Conservation (phyloP, 2,329 filamentous ascomycete species). For the Hypoxylon sp. region DNA sequence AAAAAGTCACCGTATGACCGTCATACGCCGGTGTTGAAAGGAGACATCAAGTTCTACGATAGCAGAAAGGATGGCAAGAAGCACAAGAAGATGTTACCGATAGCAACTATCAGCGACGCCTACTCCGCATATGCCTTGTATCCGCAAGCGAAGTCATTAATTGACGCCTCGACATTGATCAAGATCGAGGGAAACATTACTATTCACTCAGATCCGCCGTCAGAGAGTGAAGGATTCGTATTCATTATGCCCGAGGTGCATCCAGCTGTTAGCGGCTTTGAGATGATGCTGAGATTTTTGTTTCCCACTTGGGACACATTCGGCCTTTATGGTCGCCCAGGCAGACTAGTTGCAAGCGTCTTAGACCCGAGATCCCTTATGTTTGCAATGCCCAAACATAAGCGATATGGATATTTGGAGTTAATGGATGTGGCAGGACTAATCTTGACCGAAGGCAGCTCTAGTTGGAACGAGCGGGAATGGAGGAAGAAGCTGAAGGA, state of each 20-base stretch:
- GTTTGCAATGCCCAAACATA: slow-evolving; percentile 96
- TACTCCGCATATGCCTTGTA: slow-evolving; percentile 97
- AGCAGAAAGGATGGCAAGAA: slow-evolving; percentile 81
- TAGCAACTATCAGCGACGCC: slow-evolving; percentile 91
- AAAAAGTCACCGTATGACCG: slow-evolving; percentile 87
- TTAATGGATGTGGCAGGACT: slow-evolving; percentile 85
- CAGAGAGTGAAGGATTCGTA: slow-evolving; percentile 90
- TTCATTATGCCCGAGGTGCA: slow-evolving; percentile 98
- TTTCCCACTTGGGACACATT: slow-evolving; percentile 97
- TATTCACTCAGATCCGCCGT: slow-evolving; percentile 84
- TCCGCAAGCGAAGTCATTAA: slow-evolving; percentile 91
- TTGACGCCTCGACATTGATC: slow-evolving; percentile 93
- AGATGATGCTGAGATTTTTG: slow-evolving; percentile 92
- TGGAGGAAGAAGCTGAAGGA: slow-evolving; percentile 94
- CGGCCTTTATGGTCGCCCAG: slow-evolving; percentile 89
- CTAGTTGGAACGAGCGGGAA: slow-evolving; percentile 84
- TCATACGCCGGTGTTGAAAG: slow-evolving; percentile 77
- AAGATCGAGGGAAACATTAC: slow-evolving; percentile 94
- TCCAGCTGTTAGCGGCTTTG: slow-evolving; percentile 92
- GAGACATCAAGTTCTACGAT: slow-evolving; percentile 96
- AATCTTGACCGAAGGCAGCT: slow-evolving; percentile 83
- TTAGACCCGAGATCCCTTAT: slow-evolving; percentile 91
- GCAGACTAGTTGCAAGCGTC: slow-evolving; percentile 86
- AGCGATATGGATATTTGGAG: slow-evolving; percentile 91
- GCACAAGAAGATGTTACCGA: slow-evolving; percentile 90